Evolutionary conservation across 345 rosid genomes (phyloP), one percentile per base, ranked within the genome.

Genomic region (Syzygium aqueum): DNA sequence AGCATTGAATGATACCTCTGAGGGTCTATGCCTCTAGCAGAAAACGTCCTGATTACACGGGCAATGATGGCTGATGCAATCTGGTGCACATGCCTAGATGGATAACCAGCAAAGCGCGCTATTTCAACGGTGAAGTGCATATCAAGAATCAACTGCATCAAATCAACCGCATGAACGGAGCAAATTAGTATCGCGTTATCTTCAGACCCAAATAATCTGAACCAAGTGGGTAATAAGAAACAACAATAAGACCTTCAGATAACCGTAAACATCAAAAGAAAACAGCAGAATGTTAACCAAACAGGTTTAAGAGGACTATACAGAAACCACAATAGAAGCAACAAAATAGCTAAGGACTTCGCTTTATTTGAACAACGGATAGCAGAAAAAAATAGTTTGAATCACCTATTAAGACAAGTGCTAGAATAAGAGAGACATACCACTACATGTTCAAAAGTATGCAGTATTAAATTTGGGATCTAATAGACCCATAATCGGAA

Each of bases 121-220:
- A 97, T 95, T 93, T 97, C 99, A 65, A 97, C 98, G n/a, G 99
- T 97, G 92, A 97, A 97, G 90, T 96, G 98, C 99, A 97, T 97
- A 88, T 97, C 99, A 27, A 97, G 98, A 85, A 97, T 95, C 88
- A 97, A 93, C 99, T 95, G 98, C 90, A 91, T 90, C 83, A 87
- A 87, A 65, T 87, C 84, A 0, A 73, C 27, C 80, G 37, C 86
- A 51, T 86, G 37, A 67, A 52, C 77, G 2, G 46, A 80, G 51
- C 21, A 50, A 59, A 19, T 52, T 84, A 73, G 80, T 37, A 51
- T n/a, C 85, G 3, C 14, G 19, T 16, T 84, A 51, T 52, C 43
- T 51, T 84, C 85, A 84, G 51, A 84, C 85, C 85, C 30, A 3
- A 51, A 84, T 30, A 51, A 84, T 84, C 85, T 27, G 53, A 84